A percentile compares a stretch with the other conserved stretches of the same genome.
These are phyloP conservation scores for Saccharomyces hybrid DNA, from an alignment of 1,139 yeast genomes.

Conservation along the genomic window DNA sequence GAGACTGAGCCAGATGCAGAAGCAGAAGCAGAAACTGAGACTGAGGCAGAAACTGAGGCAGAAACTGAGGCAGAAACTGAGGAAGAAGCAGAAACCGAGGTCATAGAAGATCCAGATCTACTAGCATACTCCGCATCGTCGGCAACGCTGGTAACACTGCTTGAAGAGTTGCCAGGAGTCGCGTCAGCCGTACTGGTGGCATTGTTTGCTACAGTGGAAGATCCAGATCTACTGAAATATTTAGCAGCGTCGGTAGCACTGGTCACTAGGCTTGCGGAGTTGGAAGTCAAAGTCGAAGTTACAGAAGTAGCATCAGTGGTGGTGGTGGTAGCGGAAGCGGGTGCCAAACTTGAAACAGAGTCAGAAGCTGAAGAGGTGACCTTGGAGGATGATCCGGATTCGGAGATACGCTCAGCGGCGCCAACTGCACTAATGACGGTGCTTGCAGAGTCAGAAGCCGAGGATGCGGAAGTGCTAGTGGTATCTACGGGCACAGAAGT, in stretches of 20 bases:
- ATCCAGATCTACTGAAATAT: neutral
- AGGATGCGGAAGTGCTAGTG: too few relatives aligned
- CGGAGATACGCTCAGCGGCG: too few relatives aligned
- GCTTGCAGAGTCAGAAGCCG: too few relatives aligned
- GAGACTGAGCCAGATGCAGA: too few relatives aligned
- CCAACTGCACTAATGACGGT: too few relatives aligned
- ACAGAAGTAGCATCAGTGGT: neutral
- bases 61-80: too few relatives aligned
- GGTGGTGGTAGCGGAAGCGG: neutral
- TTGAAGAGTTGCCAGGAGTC: neutral
- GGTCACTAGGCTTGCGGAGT: neutral
- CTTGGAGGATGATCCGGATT: too few relatives aligned
- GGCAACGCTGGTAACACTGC: neutral
- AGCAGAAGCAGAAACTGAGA: too few relatives aligned
- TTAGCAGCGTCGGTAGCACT: neutral
- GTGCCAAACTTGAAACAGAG: neutral
- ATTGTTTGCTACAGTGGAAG: neutral
- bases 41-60: too few relatives aligned
- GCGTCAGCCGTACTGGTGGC: neutral
- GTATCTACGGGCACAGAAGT: neutral
- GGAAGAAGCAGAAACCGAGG: too few relatives aligned
- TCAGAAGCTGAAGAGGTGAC: too few relatives aligned
- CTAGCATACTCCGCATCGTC: neutral
- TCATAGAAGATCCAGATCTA: too few relatives aligned
- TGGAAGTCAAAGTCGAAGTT: neutral